These are phyloP conservation scores for Saxispiralis lemnorum DNA, from an alignment of 495 filamentous ascomycete species.

Conservation along the genomic window DNA sequence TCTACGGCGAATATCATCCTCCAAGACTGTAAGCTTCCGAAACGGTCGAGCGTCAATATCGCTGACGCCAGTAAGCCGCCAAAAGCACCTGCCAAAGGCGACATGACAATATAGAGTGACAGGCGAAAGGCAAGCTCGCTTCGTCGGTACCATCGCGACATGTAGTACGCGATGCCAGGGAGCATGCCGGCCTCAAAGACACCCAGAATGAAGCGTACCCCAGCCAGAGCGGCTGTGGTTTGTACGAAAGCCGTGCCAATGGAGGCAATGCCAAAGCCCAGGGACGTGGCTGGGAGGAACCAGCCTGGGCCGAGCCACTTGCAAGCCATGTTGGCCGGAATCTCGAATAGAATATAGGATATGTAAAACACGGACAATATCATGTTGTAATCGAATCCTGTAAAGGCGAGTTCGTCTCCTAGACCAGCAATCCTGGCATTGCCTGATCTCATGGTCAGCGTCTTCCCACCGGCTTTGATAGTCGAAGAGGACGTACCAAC, in stretches of 20 bases:
- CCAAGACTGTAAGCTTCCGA: slow-evolving; percentile 43
- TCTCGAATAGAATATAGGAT: slow-evolving; percentile 32
- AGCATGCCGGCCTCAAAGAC: slow-evolving; percentile 47
- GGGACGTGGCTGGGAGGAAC: slow-evolving; percentile 32
- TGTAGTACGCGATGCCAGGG: slow-evolving; percentile 40
- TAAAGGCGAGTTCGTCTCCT: slow-evolving; percentile 41
- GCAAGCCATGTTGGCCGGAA: slow-evolving; percentile 29
- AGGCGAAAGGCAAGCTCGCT: slow-evolving; percentile 56
- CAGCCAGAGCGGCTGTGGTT: slow-evolving; percentile 25
- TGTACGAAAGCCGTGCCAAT: slow-evolving; percentile 32
- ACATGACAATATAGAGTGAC: slow-evolving; percentile 57
- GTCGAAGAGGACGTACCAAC: slow-evolving; percentile 13
- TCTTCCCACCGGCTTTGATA: background rate
- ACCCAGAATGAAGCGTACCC: slow-evolving; percentile 36
- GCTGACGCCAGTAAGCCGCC: slow-evolving; percentile 60
- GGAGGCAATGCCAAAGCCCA: slow-evolving; percentile 34
- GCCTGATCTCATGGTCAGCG: background rate
- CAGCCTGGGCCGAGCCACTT: slow-evolving; percentile 46
- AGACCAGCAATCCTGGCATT: slow-evolving; percentile 30
- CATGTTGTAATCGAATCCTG: slow-evolving; percentile 47
- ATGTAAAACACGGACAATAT: slow-evolving; percentile 59
- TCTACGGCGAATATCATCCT: slow-evolving; percentile 57
- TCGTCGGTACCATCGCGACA: slow-evolving; percentile 61
- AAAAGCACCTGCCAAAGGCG: slow-evolving; percentile 57
- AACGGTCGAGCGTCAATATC: slow-evolving; percentile 54